Evolutionary conservation across 1,284 basidiomycete genomes (phyloP).

Genomic region (Cryptococcus wingfieldii): DNA sequence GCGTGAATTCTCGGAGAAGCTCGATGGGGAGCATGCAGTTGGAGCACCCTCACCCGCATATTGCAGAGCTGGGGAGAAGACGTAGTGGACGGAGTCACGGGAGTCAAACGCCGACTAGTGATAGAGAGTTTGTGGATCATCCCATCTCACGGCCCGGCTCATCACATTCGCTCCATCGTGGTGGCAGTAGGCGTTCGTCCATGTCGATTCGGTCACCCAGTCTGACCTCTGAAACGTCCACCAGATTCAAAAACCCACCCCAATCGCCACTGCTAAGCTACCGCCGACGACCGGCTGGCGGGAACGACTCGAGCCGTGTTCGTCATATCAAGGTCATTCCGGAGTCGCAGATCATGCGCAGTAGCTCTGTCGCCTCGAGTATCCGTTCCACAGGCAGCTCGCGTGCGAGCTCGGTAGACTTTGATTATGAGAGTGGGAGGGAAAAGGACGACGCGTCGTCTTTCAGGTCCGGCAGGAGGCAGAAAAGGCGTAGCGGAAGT

Average conservation of each 20-base stretch:
- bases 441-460: constrained; percentile 19
- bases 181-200: constrained; percentile 24
- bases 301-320: constrained; percentile 35
- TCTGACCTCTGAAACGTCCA: constrained; percentile 19
- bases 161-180: constrained; percentile 26
- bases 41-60: constrained; percentile 25
- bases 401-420: constrained; percentile 27
- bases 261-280: constrained; percentile 43
- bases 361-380: constrained; percentile 34
- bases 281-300: constrained; percentile 38
- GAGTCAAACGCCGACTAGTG: constrained; percentile 46
- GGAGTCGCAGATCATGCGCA: constrained; percentile 33
- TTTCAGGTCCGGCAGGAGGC: constrained; percentile 16
- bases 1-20: constrained; percentile 47
- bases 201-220: constrained; percentile 31
- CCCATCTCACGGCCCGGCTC: constrained; percentile 17
- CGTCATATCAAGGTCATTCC: constrained; percentile 42
- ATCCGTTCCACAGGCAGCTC: constrained; percentile 34
- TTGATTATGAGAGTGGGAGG: constrained; percentile 31
- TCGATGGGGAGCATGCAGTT: constrained; percentile 42
- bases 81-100: constrained; percentile 40
- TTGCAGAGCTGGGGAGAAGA: constrained; percentile 30
- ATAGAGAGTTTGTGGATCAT: constrained; percentile 28
- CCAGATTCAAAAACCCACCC: constrained; percentile 18
- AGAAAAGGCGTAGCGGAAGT: constrained; percentile 15